Base-by-base conservation (phyloP, 2,329 filamentous ascomycete genomes). In the Sclerotinia minor region DNA sequence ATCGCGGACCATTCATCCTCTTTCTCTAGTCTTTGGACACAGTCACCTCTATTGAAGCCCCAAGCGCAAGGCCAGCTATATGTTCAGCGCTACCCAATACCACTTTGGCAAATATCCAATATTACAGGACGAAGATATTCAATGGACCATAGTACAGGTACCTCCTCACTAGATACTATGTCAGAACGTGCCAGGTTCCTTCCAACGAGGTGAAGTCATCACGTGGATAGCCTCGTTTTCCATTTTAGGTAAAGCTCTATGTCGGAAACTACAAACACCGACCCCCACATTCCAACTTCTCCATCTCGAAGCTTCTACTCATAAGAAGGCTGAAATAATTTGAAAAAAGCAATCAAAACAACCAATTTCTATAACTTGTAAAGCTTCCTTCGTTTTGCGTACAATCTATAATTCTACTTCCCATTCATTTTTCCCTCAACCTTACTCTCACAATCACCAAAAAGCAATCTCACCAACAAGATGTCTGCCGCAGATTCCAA, bases 401-500 rank as follows among this genome's bases (percentile, higher is more conserved):
- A 61, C 29, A 3, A 49, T 60, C 32, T 21, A 32, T n/a, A n/a
- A 58, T 35, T 21, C 45, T 13, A 61, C 26, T 49, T 35, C 21
- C 19, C 11, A 17, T 35, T 57, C 38, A 24, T n/a, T 21, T 19
- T 9, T 61, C 35, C 50, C 49, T 44, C n/a, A 17, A 17, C 29
- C 65, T 63, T 24, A 24, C 55, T n/a, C 13, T 44, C 29, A 26
- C 38, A 24, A 35, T 35, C 15, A 3, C 38, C 38, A 52, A 52
- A 13, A 60, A 53, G 81, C 68, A 41, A 17, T 15, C 38, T 17
- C 45, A 60, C 19, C 45, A 63, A 38, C 54, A 78, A 80, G 70
- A 80, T 80, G 68, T 76, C 80, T 74, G 81, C 81, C 75, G 72
- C 73, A 61, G 61, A 68, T 67, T 68, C 68, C 17, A 71, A 70